Base-by-base conservation (phyloP, 768 basidiomycete genomes). In the Pleurotus cornucopiae region DNA sequence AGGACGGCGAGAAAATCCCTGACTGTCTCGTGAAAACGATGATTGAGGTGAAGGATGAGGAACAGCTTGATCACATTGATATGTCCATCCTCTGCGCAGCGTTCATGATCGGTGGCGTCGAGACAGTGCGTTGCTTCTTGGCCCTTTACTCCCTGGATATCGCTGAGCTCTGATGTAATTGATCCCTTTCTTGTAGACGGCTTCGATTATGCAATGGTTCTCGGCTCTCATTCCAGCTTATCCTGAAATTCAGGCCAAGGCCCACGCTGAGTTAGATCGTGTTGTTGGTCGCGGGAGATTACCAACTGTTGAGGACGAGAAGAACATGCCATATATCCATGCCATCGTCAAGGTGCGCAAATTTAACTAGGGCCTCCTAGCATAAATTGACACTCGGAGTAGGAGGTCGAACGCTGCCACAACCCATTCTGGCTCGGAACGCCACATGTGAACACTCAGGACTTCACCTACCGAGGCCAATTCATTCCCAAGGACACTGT, bases 71-170 rank as follows among this genome's bases (percentile, higher is more conserved):
- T 55, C 59, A 67, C 47, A 45, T 72, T 2, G 78, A 79, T 61
- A 72, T 75, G 66, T 46, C 65, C 6, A 75, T 77, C 30, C 63
- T 79, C 13, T 69, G 71, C 16, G 64, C 73, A 3, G 74, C 70
- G 3, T 77, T 78, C 58, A 76, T 73, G 67, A 72, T 77, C 9
- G 77, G 73, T 3, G 77, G 77, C 11, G 72, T 78, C n/a, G 71
- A 78, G 55, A 71, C 77, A 26, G 76, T 75, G 44, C 16, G 67
- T 61, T 4, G 13, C 20, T 41, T 60, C n/a, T 49, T 0, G 43
- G 6, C 3, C 18, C n/a, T 40, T 40, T 37, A 21, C 21, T 39
- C 37, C 51, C 6, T 16, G n/a, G 39, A 34, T 43, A 13, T 46
- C 5, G 20, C 30, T 48, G 20, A 18, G 41, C 45, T 44, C 56